Base-by-base conservation (phyloP, 2,329 filamentous ascomycete species). In the Sporothrix variecibatus region DNA sequence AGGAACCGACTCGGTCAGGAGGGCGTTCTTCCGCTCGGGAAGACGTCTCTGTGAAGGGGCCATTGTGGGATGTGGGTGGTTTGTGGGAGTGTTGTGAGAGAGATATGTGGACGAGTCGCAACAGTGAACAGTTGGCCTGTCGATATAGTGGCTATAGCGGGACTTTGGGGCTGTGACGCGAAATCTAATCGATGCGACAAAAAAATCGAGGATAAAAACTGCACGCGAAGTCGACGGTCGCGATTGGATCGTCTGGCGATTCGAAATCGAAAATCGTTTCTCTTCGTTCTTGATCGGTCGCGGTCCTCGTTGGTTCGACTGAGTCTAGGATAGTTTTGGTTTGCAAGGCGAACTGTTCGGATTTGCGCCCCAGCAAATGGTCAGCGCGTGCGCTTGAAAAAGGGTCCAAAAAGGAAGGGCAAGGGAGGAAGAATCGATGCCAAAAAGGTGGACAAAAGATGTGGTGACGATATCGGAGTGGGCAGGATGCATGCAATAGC, bases 1-100 rank as follows among this genome's bases (percentile, higher is more conserved):
- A 64, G 88, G 88, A 73, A 87, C 83, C 75, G 85, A 84, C 68
- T 86, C 85, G 28, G 85, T 83, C 77, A 90, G 84, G 71, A 89
- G 83, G 65, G 86, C 85, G 80, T 91, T 91, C 78, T 84, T 83
- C 81, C 81, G 81, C 78, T 84, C 82, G 60, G 89, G 89, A 76
- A 80, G 76, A 64, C 58, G 65, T 72, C 79, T 74, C 3, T 74
- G 49, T 26, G 26, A 9, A 26, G 76, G 74, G 53, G 78, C 76
- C 79, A 80, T 80, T 75, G 74, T 20, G 67, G 40, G 46, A 51
- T 68, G 43, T 51, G 65, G 65, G 8, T 34, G 65, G 60, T 51
- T 12, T 17, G 15, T 17, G 15, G 65, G 23, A 6, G 46, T 51
- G 75, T 51, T 58, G 67, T 9, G 62, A 11, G 60, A 38, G 9